These are phyloP conservation scores for Starmera stellimalicola DNA, from an alignment of 1,139 yeast genomes.

Conservation along the genomic window DNA sequence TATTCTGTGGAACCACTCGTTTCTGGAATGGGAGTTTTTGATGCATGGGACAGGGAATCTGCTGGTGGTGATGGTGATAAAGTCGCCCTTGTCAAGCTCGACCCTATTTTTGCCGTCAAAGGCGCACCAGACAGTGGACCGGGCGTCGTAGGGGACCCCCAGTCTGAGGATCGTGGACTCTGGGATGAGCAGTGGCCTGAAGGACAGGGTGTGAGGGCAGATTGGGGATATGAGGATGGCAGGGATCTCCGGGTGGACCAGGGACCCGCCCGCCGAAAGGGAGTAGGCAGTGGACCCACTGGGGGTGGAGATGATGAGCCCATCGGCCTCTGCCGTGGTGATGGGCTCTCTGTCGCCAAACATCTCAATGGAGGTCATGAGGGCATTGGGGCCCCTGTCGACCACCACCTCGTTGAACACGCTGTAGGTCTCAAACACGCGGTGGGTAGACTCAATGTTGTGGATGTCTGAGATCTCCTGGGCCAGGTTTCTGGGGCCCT, in stretches of 20 bases:
- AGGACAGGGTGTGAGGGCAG: conserved; percentile 77
- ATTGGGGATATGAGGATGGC: conserved; percentile 77
- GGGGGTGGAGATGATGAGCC: conserved; percentile 76
- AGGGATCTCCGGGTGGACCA: conserved; percentile 79
- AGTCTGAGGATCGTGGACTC: conserved; percentile 57
- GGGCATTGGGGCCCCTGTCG: conserved; percentile 80
- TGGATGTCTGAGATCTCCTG: conserved; percentile 11
- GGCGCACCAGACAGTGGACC: conserved; percentile 72
- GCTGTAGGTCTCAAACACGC: conserved; percentile 31
- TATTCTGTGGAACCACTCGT: conserved; percentile 40
- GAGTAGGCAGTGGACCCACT: conserved; percentile 92
- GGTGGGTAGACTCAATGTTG: conserved; percentile 18
- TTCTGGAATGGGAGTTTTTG: conserved; percentile 30
- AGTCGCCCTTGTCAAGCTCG: conserved; percentile 59
- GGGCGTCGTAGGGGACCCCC: conserved; percentile 56
- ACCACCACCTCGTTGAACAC: conserved; percentile 81
- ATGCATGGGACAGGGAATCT: conserved; percentile 71
- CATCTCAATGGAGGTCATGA: conserved; percentile 67
- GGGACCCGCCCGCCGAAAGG: conserved; percentile 78
- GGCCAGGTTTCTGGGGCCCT: conserved; percentile 9
- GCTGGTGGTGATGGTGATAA: conserved; percentile 61
- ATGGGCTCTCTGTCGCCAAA: conserved; percentile 66
- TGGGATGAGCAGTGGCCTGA: conserved; percentile 76
- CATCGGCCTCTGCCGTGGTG: conserved; percentile 86
- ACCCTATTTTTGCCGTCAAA: conserved; percentile 74